Evolutionary conservation across 2,329 filamentous ascomycete genomes (phyloP).

Genomic region (Cercospora berteroae): DNA sequence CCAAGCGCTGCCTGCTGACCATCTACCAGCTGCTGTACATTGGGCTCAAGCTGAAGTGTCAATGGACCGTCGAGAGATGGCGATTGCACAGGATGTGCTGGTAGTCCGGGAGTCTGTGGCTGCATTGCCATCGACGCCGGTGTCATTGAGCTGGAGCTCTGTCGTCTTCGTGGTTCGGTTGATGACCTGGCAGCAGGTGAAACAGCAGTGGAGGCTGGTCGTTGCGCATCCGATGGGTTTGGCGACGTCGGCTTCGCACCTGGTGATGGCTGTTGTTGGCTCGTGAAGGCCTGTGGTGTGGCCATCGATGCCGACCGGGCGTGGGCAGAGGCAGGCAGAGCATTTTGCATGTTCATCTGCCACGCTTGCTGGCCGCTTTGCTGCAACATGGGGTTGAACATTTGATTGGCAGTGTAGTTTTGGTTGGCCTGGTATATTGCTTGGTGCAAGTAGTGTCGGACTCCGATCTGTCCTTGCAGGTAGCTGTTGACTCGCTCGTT

Average conservation of each 20-base stretch:
- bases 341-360: conserved; percentile 30
- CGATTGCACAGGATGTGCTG: not conserved
- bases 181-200: conserved; percentile 15
- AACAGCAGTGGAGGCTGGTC: conserved; percentile 5
- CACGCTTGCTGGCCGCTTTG: conserved; percentile 32
- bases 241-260: conserved; percentile 19
- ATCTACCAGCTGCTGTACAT: conserved; percentile 54
- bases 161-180: conserved; percentile 19
- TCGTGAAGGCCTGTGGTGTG: conserved; percentile 38
- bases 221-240: conserved; percentile 13
- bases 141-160: not conserved
- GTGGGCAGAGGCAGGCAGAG: conserved; percentile 37
- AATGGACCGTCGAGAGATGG: conserved; percentile 31
- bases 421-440: conserved; percentile 46
- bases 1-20: conserved; percentile 25
- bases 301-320: conserved; percentile 49
- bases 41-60: conserved; percentile 51
- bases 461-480: conserved; percentile 57
- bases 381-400: conserved; percentile 41
- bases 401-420: conserved; percentile 40
- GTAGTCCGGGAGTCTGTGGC: conserved; percentile 16
- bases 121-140: conserved; percentile 4
- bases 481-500: conserved; percentile 62
- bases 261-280: conserved; percentile 32
- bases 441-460: conserved; percentile 51